These are phyloP conservation scores for Entomophthora muscae DNA, from an alignment of 371 early-diverging fungal species.

Conservation along the genomic window DNA sequence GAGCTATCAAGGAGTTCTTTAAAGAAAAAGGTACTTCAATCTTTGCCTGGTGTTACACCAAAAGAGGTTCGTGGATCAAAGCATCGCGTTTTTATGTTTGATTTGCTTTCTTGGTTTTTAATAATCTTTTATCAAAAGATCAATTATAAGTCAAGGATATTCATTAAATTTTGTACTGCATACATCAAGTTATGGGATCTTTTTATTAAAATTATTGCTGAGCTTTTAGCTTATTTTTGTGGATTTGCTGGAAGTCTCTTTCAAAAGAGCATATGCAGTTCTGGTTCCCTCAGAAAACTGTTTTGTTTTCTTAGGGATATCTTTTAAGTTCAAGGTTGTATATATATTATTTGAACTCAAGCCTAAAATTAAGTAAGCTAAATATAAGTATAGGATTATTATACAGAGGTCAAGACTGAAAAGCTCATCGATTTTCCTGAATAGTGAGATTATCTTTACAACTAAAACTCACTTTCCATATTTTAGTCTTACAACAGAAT, in stretches of 20 bases:
- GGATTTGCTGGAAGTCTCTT: not conserved
- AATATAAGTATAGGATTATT: too few relatives aligned
- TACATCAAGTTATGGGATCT: not conserved
- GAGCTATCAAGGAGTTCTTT: not conserved
- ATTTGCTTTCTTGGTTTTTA: not conserved
- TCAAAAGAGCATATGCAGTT: not conserved
- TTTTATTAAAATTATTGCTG: too few relatives aligned
- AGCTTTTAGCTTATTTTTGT: too few relatives aligned
- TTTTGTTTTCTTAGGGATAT: not conserved
- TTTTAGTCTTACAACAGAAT: not conserved
- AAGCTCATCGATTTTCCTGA: too few relatives aligned
- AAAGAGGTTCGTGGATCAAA: not conserved
- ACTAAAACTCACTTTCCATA: not conserved
- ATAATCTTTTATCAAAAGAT: not conserved
- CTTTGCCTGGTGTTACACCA: not conserved
- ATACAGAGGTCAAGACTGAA: too few relatives aligned
- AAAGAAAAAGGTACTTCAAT: not conserved
- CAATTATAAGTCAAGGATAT: not conserved
- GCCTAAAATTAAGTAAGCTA: not conserved
- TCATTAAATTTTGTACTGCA: not conserved
- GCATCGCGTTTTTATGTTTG: not conserved
- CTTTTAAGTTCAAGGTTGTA: not conserved
- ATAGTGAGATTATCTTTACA: not conserved
- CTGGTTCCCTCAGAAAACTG: not conserved
- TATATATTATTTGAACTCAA: not conserved